Percentiles rank a stretch among this genome's conserved stretches.
These are phyloP conservation scores for Schizochytrium sp. DNA, from an alignment of 108 stramenopile genomes.

Conservation along the genomic window DNA sequence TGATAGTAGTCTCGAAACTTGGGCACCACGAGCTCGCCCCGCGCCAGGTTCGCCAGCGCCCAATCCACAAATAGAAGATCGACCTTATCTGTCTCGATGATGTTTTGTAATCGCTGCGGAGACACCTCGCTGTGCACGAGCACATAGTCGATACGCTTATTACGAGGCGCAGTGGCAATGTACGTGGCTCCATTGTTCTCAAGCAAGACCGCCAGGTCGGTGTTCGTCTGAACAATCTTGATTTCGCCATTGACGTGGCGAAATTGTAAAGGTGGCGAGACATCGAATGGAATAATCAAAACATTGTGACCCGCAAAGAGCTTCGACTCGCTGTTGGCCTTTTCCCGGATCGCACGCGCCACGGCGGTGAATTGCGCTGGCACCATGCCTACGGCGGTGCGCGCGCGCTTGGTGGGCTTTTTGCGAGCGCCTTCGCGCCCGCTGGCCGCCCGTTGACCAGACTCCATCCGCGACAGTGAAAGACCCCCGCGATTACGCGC, in stretches of 20 bases:
- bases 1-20: background rate
- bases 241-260: background rate
- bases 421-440: background rate
- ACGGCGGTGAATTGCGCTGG: background rate
- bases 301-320: background rate
- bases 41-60: background rate
- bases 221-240: background rate
- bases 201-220: background rate
- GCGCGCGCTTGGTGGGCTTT: background rate
- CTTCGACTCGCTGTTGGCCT: background rate
- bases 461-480: background rate
- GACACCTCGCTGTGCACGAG: background rate
- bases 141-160: background rate
- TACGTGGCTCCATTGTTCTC: background rate
- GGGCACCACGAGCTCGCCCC: background rate
- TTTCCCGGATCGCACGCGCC: background rate
- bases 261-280: background rate
- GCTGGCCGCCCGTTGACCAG: background rate
- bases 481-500: background rate
- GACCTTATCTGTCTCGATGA: background rate
- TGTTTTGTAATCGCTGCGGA: background rate
- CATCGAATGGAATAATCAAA: background rate
- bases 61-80: background rate
- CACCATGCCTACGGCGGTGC: background rate
- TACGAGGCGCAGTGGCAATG: background rate